Conservation (phyloP, 208 protist species). For the Naegleria fowleri region DNA sequence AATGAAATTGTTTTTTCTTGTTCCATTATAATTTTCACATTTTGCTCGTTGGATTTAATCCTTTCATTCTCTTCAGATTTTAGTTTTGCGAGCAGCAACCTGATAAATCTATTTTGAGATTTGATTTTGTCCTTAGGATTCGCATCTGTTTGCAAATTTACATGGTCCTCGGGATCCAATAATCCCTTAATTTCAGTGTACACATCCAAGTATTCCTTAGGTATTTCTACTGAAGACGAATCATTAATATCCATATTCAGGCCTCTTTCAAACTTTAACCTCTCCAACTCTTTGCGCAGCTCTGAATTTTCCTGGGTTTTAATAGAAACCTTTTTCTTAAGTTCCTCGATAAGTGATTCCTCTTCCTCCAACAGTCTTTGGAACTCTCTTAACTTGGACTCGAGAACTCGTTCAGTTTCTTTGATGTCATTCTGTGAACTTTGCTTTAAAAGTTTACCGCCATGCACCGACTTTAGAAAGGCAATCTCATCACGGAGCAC, state of each 20-base stretch:
- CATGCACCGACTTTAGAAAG: neutral
- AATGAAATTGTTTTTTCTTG: conserved; percentile 20
- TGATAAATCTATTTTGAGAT: conserved; percentile 8
- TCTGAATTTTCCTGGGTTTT: neutral
- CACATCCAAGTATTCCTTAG: neutral
- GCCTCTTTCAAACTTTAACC: neutral
- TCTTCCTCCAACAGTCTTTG: conserved; percentile 9
- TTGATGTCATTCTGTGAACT: neutral
- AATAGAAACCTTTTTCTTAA: neutral
- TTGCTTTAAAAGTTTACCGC: neutral
- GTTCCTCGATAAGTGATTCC: neutral
- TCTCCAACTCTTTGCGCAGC: neutral
- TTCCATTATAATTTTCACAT: neutral
- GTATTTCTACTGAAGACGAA: neutral
- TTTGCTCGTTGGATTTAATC: neutral
- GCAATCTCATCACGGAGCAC: neutral
- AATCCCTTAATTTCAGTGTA: conserved; percentile 17
- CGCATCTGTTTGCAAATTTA: neutral
- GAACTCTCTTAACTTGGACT: neutral
- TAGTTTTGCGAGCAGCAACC: neutral
- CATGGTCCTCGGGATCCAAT: neutral
- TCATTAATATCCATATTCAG: neutral
- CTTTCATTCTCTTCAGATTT: conserved; percentile 1
- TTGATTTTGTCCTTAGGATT: conserved; percentile 11
- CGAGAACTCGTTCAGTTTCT: neutral